phyloP scores from a whole-genome alignment of 305 asterid species.

The Andrographis paniculata region DNA sequence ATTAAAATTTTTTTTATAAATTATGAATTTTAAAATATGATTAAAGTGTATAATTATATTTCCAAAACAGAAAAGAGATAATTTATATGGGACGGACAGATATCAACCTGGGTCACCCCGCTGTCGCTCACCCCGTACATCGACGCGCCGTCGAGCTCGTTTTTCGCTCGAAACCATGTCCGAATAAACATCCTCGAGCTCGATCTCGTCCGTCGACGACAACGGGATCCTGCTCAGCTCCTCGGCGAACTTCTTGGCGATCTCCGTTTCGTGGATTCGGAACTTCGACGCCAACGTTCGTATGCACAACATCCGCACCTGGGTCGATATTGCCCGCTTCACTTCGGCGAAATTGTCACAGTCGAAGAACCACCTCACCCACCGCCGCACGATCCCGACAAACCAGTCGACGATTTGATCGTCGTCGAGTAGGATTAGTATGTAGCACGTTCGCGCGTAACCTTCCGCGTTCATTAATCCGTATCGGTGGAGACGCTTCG shows the following conservation, averaged over 20 bases:
- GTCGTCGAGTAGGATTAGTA: slow-evolving; percentile 51
- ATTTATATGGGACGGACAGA: too few species aligned
- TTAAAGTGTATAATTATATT: too few species aligned
- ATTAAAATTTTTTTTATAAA: too few species aligned
- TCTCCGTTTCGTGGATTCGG: slow-evolving; percentile 57
- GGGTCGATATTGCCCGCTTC: slow-evolving; percentile 49
- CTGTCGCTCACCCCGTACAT: slow-evolving; percentile 53
- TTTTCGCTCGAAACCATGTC: slow-evolving; percentile 24
- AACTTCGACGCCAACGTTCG: slow-evolving; percentile 62
- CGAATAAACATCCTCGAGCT: slow-evolving; percentile 41
- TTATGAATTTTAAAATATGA: too few species aligned
- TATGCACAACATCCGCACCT: slow-evolving; percentile 68
- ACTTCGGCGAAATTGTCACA: slow-evolving; percentile 59
- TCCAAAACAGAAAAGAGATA: too few species aligned
- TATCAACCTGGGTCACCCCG: too few species aligned
- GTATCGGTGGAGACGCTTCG: slow-evolving; percentile 56
- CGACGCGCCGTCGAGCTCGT: slow-evolving; percentile 30
- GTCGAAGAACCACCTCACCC: slow-evolving; percentile 70
- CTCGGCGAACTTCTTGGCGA: slow-evolving; percentile 63
- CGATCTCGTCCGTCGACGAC: slow-evolving; percentile 49
- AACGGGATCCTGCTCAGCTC: slow-evolving; percentile 63
- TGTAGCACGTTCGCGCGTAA: slow-evolving; percentile 45
- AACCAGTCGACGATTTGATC: slow-evolving; percentile 68
- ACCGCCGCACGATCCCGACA: slow-evolving; percentile 58
- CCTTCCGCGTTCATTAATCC: slow-evolving; percentile 63